phyloP scores from a whole-genome alignment of 1,284 basidiomycete genomes.

The Sphaerobolus stellatus region DNA sequence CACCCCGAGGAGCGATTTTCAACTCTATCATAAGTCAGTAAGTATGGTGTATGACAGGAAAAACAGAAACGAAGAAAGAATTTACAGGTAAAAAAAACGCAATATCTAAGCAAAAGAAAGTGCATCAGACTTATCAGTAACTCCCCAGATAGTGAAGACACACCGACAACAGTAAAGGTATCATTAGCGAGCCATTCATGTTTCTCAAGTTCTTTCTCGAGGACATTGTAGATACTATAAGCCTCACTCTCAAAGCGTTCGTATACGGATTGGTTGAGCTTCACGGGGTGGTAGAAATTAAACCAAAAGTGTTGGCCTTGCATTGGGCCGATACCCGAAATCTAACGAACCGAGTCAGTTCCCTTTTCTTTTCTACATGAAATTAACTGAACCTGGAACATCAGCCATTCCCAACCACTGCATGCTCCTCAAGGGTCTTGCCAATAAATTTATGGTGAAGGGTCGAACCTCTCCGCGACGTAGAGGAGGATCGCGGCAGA shows the following conservation, averaged over 20 bases:
- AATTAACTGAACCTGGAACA: no score
- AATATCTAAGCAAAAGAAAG: constrained; percentile 1
- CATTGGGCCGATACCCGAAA: constrained; percentile 9
- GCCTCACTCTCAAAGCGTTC: constrained; percentile 34
- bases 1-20: not conserved
- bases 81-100: constrained; percentile 7
- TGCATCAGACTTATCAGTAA: not conserved
- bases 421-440: no score
- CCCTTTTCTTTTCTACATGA: no score
- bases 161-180: constrained; percentile 5
- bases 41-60: no score
- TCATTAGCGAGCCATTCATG: constrained; percentile 16
- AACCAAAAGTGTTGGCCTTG: constrained; percentile 25
- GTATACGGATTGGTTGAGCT: constrained; percentile 23
- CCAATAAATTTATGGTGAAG: not conserved
- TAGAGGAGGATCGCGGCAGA: constrained; percentile 25
- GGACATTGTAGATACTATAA: constrained; percentile 30
- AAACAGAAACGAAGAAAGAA: no score
- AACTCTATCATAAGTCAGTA: no score
- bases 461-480: no score
- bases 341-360: not conserved
- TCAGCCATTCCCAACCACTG: no score
- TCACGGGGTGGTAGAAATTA: constrained; percentile 21
- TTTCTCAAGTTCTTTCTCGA: constrained; percentile 24
- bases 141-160: not conserved